These are phyloP conservation scores for Dactylellina sp. DNA, from an alignment of 2,329 filamentous ascomycete species.

Conservation along the genomic window DNA sequence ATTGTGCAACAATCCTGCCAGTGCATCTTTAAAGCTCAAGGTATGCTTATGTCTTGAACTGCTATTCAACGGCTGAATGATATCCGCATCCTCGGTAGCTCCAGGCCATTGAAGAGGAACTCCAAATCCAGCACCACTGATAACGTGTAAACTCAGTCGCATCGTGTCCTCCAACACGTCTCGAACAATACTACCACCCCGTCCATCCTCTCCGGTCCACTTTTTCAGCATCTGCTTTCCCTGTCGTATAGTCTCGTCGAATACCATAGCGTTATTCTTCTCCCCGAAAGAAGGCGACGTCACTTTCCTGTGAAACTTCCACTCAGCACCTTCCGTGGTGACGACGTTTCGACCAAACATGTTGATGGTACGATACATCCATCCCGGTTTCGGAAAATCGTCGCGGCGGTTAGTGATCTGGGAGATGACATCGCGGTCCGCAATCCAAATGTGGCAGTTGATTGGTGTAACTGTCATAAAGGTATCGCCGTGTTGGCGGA, in stretches of 20 bases:
- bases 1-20: constrained; percentile 73
- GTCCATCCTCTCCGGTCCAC: constrained; percentile 40
- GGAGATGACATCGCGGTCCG: constrained; percentile 59
- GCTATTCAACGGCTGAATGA: constrained; percentile 63
- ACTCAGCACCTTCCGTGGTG: constrained; percentile 61
- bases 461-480: constrained; percentile 59
- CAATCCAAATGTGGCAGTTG: constrained; percentile 59
- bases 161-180: constrained; percentile 50
- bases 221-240: constrained; percentile 47
- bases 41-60: constrained; percentile 38
- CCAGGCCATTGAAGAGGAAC: constrained; percentile 73
- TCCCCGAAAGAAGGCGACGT: constrained; percentile 62
- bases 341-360: constrained; percentile 62
- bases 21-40: constrained; percentile 66
- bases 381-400: constrained; percentile 61
- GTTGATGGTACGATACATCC: constrained; percentile 61
- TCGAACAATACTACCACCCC: constrained; percentile 16
- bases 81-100: constrained; percentile 67
- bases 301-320: constrained; percentile 62
- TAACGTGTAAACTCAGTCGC: constrained; percentile 59
- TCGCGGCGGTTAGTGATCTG: constrained; percentile 60
- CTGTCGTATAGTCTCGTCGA: constrained; percentile 47
- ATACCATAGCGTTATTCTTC: constrained; percentile 66
- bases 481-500: constrained; percentile 68
- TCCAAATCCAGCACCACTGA: constrained; percentile 53